Percentiles rank a stretch among this genome's conserved stretches.
Evolutionary conservation across 1,284 basidiomycete species (phyloP).

Genomic region (Apiotrichum mycotoxinovorans): DNA sequence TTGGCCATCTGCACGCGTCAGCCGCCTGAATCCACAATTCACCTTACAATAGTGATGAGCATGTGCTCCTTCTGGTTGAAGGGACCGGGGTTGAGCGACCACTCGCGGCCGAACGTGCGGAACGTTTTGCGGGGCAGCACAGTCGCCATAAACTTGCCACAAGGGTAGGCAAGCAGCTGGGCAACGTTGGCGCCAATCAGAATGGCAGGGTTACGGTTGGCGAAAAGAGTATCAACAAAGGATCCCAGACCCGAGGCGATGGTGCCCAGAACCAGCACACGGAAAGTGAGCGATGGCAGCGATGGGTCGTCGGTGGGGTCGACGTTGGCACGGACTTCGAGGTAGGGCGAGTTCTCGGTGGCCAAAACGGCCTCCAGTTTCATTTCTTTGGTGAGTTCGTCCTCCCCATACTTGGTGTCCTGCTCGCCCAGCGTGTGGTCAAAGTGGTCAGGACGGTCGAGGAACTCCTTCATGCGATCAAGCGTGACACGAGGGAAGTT

Average conservation of each 20-base stretch:
- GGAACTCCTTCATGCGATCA: conserved; percentile 23
- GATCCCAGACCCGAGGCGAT: conserved; percentile 56
- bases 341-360: conserved; percentile 64
- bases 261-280: conserved; percentile 67
- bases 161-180: conserved; percentile 30
- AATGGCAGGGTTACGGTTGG: conserved; percentile 39
- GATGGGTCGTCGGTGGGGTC: conserved; percentile 70
- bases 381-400: conserved; percentile 28
- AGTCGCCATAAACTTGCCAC: conserved; percentile 26
- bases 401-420: conserved; percentile 5
- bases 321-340: conserved; percentile 80
- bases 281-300: conserved; percentile 78
- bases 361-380: conserved; percentile 38
- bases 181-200: conserved; percentile 34
- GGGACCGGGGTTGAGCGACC: conserved; percentile 49
- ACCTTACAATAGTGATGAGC: conserved; percentile 28
- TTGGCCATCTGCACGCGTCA: too few relatives aligned
- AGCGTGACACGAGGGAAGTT: conserved; percentile 28
- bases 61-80: conserved; percentile 49
- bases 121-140: conserved; percentile 1
- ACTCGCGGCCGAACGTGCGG: conserved; percentile 17
- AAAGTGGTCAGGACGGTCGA: conserved; percentile 23
- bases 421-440: conserved; percentile 15
- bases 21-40: too few relatives aligned
- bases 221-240: conserved; percentile 62